Evolutionary conservation across 1,284 basidiomycete genomes (phyloP).

Genomic region (Albatrellus sp.): DNA sequence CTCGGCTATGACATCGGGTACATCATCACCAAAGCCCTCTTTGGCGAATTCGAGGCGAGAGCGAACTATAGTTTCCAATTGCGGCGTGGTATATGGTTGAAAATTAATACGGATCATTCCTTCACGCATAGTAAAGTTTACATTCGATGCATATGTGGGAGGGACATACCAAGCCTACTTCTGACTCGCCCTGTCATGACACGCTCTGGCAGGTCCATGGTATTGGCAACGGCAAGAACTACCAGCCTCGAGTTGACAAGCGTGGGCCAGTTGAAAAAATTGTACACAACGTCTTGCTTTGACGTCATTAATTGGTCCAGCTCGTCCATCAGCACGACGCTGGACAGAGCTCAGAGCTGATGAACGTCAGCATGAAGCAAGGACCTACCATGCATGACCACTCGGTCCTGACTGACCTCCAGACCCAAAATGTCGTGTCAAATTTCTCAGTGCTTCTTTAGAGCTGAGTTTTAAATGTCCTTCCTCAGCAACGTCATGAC

Average conservation of each 20-base stretch:
- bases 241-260: conserved; percentile 78
- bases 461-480: conserved; percentile 54
- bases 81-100: conserved; percentile 75
- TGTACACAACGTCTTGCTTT: conserved; percentile 97
- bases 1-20: conserved; percentile 46
- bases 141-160: not conserved
- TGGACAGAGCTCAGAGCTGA: conserved; percentile 19
- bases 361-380: not conserved
- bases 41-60: conserved; percentile 59
- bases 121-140: conserved; percentile 18
- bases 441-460: conserved; percentile 59
- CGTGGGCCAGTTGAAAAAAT: conserved; percentile 99
- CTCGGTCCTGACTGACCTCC: conserved; percentile 46
- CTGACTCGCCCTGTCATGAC: conserved; percentile 87
- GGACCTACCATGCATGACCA: conserved; percentile 54
- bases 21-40: conserved; percentile 28
- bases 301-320: conserved; percentile 91
- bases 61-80: conserved; percentile 81
- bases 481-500: conserved; percentile 49
- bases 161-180: conserved; percentile 69
- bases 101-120: conserved; percentile 96
- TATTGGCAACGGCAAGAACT: conserved; percentile 96
- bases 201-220: conserved; percentile 95
- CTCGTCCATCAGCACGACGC: conserved; percentile 96
- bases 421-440: conserved; percentile 51